These are phyloP conservation scores for Linnemannia hyalina DNA, from an alignment of 192 early-diverging fungal species.

Conservation along the genomic window DNA sequence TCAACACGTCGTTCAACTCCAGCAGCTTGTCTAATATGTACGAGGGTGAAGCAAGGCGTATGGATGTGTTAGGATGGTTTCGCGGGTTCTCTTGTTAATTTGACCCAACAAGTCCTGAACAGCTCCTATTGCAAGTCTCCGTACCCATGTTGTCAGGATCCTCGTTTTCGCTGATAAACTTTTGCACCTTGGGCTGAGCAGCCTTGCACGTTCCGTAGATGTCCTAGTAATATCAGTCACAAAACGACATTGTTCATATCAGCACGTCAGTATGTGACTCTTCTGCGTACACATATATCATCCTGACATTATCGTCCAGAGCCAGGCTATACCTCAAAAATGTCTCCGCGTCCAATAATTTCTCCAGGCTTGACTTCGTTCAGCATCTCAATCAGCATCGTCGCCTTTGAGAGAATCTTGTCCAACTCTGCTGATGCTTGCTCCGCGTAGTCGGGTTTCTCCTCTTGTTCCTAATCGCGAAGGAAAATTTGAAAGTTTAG, in stretches of 20 bases:
- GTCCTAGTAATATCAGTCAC: constrained; percentile 60
- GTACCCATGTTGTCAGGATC: constrained; percentile 84
- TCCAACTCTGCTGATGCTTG: constrained; percentile 86
- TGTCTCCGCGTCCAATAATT: constrained; percentile 61
- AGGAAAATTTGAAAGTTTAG: not conserved
- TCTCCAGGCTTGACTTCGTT: constrained; percentile 74
- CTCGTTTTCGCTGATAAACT: constrained; percentile 77
- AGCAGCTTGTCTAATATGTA: constrained; percentile 70
- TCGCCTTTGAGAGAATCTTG: constrained; percentile 81
- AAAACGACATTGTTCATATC: not conserved
- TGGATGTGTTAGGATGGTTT: no score
- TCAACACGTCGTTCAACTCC: constrained; percentile 83
- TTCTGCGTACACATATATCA: not conserved
- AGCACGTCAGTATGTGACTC: not conserved
- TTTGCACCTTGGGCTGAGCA: constrained; percentile 81
- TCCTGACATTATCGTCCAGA: not conserved
- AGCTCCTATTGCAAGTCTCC: not conserved
- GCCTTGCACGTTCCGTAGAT: constrained; percentile 73
- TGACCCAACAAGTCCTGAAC: not conserved
- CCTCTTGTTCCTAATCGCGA: constrained; percentile 59
- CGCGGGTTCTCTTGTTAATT: not conserved
- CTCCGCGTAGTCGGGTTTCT: constrained; percentile 89
- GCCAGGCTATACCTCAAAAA: constrained; percentile 52
- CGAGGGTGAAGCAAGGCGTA: not conserved
- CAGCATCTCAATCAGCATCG: constrained; percentile 85